Evolutionary conservation across 345 rosid species (phyloP), one percentile per base, ranked within the genome.

Genomic region (Alliaria petiolata): DNA sequence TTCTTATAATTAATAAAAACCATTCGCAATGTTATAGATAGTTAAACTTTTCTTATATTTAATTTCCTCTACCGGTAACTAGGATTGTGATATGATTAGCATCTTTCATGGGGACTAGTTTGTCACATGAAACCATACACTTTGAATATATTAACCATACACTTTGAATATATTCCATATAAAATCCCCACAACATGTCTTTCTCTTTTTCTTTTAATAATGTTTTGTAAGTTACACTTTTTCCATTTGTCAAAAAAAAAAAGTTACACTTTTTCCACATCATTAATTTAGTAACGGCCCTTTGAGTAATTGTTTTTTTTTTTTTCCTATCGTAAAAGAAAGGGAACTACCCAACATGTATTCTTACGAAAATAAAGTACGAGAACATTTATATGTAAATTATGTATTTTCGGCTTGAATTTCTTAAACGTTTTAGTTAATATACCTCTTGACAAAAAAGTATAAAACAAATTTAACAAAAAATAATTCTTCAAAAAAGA

Each of bases 91-190:
- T 65, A 66, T 49, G 30, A 66, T 56, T 28, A 36, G 72, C 66
- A 58, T 64, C 65, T 64, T 62, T 34, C 17, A 15, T 45, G 45
- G 33, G 36, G 13, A 16, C 8, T 11, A 25, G 51, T 36, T 42
- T 59, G 62, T 42, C 62, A 53, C 69, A 72, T 75, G 69, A 34
- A 61, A 75, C 74, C 57, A 67, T 75, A 54, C 50, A 26, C 62
- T 75, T n/a, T n/a, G n/a, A n/a, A n/a, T n/a, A n/a, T n/a, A n/a
- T n/a, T n/a, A n/a, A n/a, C n/a, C n/a, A n/a, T n/a, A n/a, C n/a
- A n/a, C n/a, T n/a, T 61, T 67, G 74, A 52, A 75, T 53, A 53
- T 75, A 52, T 75, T 50, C 69, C 69, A 34, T 46, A 22, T 12
- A n/a, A 59, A 39, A 15, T 59, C 54, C 15, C 43, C 17, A n/a